A percentile compares a stretch with the other conserved stretches of the same genome.
Conservation (phyloP, 2,329 filamentous ascomycete species). For the Pseudocercospora cruenta region DNA sequence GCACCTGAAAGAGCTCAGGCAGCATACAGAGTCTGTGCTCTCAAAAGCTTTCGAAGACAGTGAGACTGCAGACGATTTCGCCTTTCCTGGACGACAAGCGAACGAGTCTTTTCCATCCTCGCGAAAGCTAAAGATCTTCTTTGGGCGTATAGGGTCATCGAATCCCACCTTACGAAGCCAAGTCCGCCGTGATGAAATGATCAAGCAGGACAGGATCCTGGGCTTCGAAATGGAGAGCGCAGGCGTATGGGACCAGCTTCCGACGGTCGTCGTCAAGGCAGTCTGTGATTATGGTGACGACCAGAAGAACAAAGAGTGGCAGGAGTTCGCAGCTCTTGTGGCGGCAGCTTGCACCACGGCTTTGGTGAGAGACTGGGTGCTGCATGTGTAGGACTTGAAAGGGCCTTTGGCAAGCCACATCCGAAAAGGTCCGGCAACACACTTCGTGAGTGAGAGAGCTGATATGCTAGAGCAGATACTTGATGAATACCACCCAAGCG, state of each 20-base stretch:
- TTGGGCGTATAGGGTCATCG: neutral
- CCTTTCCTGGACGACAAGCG: neutral
- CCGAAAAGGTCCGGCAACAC: neutral
- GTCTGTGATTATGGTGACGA: constrained; percentile 32
- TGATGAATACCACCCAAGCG: neutral
- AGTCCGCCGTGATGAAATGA: neutral
- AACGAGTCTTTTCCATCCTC: neutral
- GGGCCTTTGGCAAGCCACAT: neutral
- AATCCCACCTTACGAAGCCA: neutral
- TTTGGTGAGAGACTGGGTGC: neutral
- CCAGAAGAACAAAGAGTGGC: constrained; percentile 32
- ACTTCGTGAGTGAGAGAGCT: too few relatives aligned
- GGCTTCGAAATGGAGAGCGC: neutral
- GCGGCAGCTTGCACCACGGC: neutral
- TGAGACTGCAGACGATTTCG: neutral
- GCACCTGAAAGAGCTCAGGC: neutral
- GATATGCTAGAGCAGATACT: neutral
- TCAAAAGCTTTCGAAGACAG: neutral
- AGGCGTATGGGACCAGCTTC: neutral
- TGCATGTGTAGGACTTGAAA: neutral
- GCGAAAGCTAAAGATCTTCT: neutral
- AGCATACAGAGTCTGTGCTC: neutral
- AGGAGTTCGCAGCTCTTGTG: constrained; percentile 19
- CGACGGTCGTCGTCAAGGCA: constrained; percentile 25
- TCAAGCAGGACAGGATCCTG: neutral